Evolutionary conservation across 176 grass and related monocot species (phyloP).

Genomic region (Poa pratensis): DNA sequence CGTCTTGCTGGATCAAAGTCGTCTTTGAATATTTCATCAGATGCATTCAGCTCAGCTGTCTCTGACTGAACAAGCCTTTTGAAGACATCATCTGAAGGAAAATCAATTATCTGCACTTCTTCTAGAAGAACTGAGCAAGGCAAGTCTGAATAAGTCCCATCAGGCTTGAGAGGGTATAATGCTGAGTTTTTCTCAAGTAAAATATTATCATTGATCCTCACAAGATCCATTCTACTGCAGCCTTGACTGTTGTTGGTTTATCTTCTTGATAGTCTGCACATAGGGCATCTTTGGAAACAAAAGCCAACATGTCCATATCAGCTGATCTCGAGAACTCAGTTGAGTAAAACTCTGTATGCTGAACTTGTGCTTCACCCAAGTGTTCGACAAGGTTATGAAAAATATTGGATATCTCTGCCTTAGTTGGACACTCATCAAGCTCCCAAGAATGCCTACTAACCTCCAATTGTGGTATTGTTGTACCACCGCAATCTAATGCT

Average conservation of each 20-base stretch:
- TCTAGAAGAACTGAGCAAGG: slow-evolving; percentile 71
- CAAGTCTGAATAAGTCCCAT: slow-evolving; percentile 62
- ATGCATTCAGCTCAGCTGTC: slow-evolving; percentile 47
- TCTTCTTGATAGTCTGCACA: slow-evolving; percentile 45
- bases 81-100: slow-evolving; percentile 56
- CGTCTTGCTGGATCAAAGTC: slow-evolving; percentile 48
- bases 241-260: slow-evolving; percentile 50
- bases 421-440: slow-evolving; percentile 52
- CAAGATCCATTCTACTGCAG: slow-evolving; percentile 78
- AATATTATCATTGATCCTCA: slow-evolving; percentile 64
- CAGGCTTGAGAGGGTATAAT: slow-evolving; percentile 68
- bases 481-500: slow-evolving; percentile 39
- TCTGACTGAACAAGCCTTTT: slow-evolving; percentile 65
- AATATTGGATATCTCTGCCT: slow-evolving; percentile 51
- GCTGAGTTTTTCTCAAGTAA: slow-evolving; percentile 64
- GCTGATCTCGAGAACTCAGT: slow-evolving; percentile 63
- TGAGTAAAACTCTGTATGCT: slow-evolving; percentile 44
- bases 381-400: slow-evolving; percentile 59
- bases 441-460: slow-evolving; percentile 60
- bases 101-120: slow-evolving; percentile 73
- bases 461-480: slow-evolving; percentile 74
- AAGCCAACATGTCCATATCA: slow-evolving; percentile 61
- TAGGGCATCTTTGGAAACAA: slow-evolving; percentile 59
- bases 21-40: slow-evolving; percentile 64
- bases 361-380: slow-evolving; percentile 51